Base-by-base conservation (phyloP, 495 filamentous ascomycete genomes). In the Aspergillus nidulans region DNA sequence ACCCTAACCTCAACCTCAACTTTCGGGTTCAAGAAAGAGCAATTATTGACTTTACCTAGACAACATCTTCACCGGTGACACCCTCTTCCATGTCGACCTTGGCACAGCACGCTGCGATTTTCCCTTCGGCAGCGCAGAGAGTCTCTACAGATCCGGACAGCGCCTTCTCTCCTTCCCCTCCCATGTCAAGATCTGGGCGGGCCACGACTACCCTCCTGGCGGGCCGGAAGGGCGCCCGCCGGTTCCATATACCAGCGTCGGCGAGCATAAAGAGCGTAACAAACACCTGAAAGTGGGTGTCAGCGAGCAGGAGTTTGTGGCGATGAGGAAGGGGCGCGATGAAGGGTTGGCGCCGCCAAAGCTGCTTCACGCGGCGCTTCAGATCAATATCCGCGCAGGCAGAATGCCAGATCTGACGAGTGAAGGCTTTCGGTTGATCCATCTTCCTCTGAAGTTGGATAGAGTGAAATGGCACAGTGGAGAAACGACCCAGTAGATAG, bases 61-160 rank as follows among this genome's bases (percentile, higher is more conserved):
- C 13, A 84, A 85, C 56, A 67, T 84, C n/a, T 85, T 85, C 65
- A 74, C 71, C 43, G 83, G 83, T 18, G 83, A 85, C 65, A 81
- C 81, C 7, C 63, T 86, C 50, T 84, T 85, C 69, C 72, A 84
- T 58, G 62, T 69, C 6, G 82, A 85, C 55, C 67, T 86, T 19
- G 82, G 82, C 21, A 76, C 78, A 3, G 82, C 82, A 3, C 73
- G 82, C 21, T 81, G 78, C 56, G 82, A 85, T 57, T 85, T 86
- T 57, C 82, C 81, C 5, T 77, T 77, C 24, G 82, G 82, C n/a
- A 63, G 66, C 34, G 76, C 79, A 6, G 56, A 48, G 4, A 60
- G 56, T 2, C 69, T 85, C 1, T 85, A 57, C 52, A 34, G 58
- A 15, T 82, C 81, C 0, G 71, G 58, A 16, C 66, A 61, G 8